These are phyloP conservation scores for Volvox carteri DNA, from an alignment of 163 green algal genomes.

Conservation along the genomic window DNA sequence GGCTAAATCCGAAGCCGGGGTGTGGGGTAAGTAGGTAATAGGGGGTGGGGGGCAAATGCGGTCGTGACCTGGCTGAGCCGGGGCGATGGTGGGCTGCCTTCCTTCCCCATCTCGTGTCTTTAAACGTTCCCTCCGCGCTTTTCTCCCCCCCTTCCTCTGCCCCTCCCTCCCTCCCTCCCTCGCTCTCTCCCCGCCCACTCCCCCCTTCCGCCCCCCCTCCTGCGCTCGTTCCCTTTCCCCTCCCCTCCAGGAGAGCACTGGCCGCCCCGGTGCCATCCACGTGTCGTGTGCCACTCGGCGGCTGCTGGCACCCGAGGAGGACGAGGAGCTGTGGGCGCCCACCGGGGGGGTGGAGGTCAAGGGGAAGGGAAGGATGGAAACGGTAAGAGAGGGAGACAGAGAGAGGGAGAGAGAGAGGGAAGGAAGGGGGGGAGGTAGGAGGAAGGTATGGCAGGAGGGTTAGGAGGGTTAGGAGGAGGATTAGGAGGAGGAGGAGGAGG, in stretches of 20 bases:
- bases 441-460: background rate
- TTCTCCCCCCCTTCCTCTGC: background rate
- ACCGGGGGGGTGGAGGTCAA: slow-evolving; percentile 60
- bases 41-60: background rate
- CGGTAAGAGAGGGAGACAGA: background rate
- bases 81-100: no score
- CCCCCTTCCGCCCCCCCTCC: background rate
- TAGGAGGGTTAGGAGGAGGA: background rate
- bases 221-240: no score
- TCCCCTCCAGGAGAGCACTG: slow-evolving; percentile 27
- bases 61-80: background rate
- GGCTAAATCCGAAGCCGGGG: no score
- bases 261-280: slow-evolving; percentile 46
- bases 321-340: slow-evolving; percentile 19
- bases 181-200: no score
- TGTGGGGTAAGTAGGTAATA: background rate
- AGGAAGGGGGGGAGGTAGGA: background rate
- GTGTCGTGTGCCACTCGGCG: slow-evolving; percentile 5
- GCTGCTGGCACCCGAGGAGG: slow-evolving; percentile 22
- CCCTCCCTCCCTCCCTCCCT: background rate
- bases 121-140: no score
- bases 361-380: slow-evolving; percentile 59
- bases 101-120: no score
- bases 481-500: background rate
- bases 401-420: background rate